phyloP scores from a whole-genome alignment of 164 flowering plant species.

The Piper longum region DNA sequence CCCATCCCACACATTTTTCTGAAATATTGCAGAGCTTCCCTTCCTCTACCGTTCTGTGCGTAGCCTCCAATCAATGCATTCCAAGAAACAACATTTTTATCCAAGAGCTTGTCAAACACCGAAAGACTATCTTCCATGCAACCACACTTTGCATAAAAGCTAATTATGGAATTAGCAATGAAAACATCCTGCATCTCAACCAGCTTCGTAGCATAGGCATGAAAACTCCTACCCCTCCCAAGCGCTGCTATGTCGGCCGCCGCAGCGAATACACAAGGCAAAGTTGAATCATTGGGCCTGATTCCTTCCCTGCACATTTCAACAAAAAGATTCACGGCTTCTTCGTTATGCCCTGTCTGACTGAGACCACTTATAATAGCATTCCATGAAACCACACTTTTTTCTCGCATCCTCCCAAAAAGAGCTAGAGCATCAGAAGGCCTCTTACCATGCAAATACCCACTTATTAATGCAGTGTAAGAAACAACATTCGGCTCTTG shows the following conservation, averaged over 20 bases:
- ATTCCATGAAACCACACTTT: slow-evolving; percentile 75
- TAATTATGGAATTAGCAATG: slow-evolving; percentile 55
- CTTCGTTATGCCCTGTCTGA: slow-evolving; percentile 62
- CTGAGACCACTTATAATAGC: slow-evolving; percentile 74
- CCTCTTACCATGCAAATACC: slow-evolving; percentile 36
- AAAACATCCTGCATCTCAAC: slow-evolving; percentile 34
- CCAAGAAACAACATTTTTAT: slow-evolving; percentile 61
- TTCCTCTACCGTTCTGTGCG: slow-evolving; percentile 67
- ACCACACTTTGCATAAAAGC: slow-evolving; percentile 82
- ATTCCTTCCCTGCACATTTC: slow-evolving; percentile 53
- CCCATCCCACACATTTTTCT: background rate
- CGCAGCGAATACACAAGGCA: slow-evolving; percentile 55
- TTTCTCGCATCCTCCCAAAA: slow-evolving; percentile 53
- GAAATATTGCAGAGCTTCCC: slow-evolving; percentile 32
- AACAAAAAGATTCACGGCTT: slow-evolving; percentile 58
- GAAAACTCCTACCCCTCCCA: slow-evolving; percentile 62
- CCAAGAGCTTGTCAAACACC: slow-evolving; percentile 29
- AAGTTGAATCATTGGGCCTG: slow-evolving; percentile 23
- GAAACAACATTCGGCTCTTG: slow-evolving; percentile 58
- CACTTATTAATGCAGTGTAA: slow-evolving; percentile 52
- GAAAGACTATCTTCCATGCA: slow-evolving; percentile 58
- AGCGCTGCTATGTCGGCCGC: slow-evolving; percentile 59
- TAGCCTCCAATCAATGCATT: slow-evolving; percentile 73
- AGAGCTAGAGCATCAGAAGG: slow-evolving; percentile 40
- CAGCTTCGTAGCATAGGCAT: slow-evolving; percentile 59